Conservation (phyloP, 169 alveolate species). For the Cryptosporidium ubiquitum region DNA sequence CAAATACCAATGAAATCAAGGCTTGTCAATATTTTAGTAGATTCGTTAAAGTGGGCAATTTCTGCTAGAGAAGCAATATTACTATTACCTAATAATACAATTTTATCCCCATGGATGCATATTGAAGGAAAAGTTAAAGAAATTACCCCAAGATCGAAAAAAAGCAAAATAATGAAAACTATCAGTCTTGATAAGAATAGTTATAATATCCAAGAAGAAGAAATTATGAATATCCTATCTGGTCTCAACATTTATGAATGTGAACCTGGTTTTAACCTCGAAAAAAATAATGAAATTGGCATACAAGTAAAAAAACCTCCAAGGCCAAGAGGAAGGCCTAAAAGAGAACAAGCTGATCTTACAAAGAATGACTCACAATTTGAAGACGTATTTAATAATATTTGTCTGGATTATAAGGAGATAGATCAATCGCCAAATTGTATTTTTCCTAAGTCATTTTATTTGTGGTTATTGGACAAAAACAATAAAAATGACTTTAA, state of each 20-base stretch:
- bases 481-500: neutral
- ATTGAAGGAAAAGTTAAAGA: constrained; percentile 31
- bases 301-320: constrained; percentile 15
- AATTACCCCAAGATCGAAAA: neutral
- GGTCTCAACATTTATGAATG: neutral
- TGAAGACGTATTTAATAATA: constrained; percentile 26
- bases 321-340: constrained; percentile 74
- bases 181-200: neutral
- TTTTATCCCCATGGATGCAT: constrained; percentile 54
- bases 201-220: neutral
- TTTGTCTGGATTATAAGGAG: constrained; percentile 35
- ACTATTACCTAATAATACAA: constrained; percentile 54
- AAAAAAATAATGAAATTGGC: neutral
- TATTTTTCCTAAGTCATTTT: constrained; percentile 56
- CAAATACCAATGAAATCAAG: constrained; percentile 59
- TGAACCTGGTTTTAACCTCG: constrained; percentile 1
- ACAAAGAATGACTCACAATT: neutral
- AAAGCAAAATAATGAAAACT: neutral
- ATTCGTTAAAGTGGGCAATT: constrained; percentile 25
- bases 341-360: constrained; percentile 8
- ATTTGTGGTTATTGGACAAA: constrained; percentile 13
- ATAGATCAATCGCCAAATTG: neutral
- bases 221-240: constrained; percentile 9
- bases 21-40: constrained; percentile 39
- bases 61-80: constrained; percentile 68